phyloP scores from a whole-genome alignment of 1,284 basidiomycete genomes.

The Trichosporon sp. region DNA sequence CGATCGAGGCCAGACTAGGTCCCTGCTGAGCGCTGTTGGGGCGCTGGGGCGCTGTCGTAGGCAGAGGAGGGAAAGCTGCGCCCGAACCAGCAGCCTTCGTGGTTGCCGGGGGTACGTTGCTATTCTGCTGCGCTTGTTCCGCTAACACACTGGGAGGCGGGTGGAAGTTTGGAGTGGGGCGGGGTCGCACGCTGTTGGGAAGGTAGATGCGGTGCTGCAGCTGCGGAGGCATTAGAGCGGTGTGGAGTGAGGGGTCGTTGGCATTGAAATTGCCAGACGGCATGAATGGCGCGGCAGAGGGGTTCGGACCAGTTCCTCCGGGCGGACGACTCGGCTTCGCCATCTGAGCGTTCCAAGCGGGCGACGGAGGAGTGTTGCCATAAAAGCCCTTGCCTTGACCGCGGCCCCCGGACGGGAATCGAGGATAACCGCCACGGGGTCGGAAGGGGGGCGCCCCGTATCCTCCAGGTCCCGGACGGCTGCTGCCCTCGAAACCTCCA shows the following conservation, averaged over 20 bases:
- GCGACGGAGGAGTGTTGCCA: constrained; percentile 17
- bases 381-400: constrained; percentile 21
- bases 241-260: constrained; percentile 43
- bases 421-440: constrained; percentile 43
- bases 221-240: constrained; percentile 53
- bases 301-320: constrained; percentile 39
- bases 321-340: constrained; percentile 14
- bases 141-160: constrained; percentile 48
- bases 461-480: constrained; percentile 9
- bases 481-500: not conserved
- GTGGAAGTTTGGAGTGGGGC: constrained; percentile 50
- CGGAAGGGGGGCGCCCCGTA: constrained; percentile 38
- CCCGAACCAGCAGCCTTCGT: constrained; percentile 35
- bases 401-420: constrained; percentile 46
- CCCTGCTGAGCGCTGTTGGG: constrained; percentile 29
- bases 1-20: constrained; percentile 54
- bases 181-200: constrained; percentile 47
- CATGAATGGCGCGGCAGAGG: constrained; percentile 47
- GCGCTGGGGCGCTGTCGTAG: constrained; percentile 29
- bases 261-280: constrained; percentile 30
- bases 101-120: constrained; percentile 28
- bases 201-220: constrained; percentile 57
- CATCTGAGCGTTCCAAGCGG: constrained; percentile 25
- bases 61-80: constrained; percentile 50
- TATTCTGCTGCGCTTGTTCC: constrained; percentile 35